Base-by-base conservation (phyloP, 2,329 filamentous ascomycete species). In the Aspergillus ochraceus region DNA sequence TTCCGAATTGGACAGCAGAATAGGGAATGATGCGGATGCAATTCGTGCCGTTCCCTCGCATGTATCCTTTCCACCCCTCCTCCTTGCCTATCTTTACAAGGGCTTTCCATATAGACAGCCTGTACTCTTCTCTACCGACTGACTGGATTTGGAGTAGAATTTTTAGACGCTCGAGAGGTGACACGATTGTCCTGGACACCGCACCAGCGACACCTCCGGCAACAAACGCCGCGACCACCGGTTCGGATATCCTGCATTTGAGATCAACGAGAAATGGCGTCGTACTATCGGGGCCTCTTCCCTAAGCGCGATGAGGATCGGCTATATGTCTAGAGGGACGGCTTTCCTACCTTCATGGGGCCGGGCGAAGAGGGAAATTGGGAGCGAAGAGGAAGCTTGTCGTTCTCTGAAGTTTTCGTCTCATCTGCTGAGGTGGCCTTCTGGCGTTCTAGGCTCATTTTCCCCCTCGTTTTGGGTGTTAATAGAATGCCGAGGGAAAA, bases 11-110 rank as follows among this genome's bases (percentile, higher is more conserved):
- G 46, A 98, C 95, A 11, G 95, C 95, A 53, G 94, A 98, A 77
- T 99, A 99, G 4, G 95, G 95, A 55, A 99, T 92, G 67, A 99
- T 99, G 63, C 95, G 91, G 70, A 99, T 91, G 82, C 95, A 99
- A 77, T 99, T 99, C 62, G 93, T 97, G 64, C 95, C 95, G 75
- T 99, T 99, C 55, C 95, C 95, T 66, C 92, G 88, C 93, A 99
- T 96, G 77, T 98, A 96, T 0, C 95, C 95, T 75, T 88, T 88
- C 92, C 93, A 98, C 57, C 95, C 95, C 78, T 99, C 95, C 74
- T 99, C 95, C 68, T 83, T 88, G 88, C 94, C 97, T 90, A 99
- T 99, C 78, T 99, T 99, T 60, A 81, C 85, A 64, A 99, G 81
- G 4, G 92, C 95, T 78, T 96, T 91, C 68, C 88, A 87, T 59